Evolutionary conservation across 805 yeast genomes (phyloP).

Genomic region (Spathaspora gorwiae): DNA sequence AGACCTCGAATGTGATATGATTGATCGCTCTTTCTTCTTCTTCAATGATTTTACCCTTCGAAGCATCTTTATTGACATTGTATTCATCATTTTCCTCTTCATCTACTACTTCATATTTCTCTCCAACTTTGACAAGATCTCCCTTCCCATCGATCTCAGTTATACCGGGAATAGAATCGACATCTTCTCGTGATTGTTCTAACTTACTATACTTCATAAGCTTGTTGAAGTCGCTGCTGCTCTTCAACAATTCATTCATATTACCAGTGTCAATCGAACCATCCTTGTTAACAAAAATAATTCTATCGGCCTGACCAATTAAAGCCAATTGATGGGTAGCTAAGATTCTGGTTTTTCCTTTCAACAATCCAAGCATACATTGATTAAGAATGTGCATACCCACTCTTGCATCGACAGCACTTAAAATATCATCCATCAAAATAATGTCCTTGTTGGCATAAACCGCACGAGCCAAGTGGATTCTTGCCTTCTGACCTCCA

Average conservation of each 20-base stretch:
- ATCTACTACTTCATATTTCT: slow-evolving; percentile 14
- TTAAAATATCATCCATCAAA: slow-evolving; percentile 71
- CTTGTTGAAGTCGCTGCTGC: slow-evolving; percentile 30
- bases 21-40: slow-evolving; percentile 58
- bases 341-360: slow-evolving; percentile 59
- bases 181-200: neutral
- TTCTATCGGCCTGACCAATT: slow-evolving; percentile 62
- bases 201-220: slow-evolving; percentile 34
- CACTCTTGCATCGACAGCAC: slow-evolving; percentile 85
- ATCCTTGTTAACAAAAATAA: slow-evolving; percentile 65
- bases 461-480: slow-evolving; percentile 74
- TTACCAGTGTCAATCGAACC: slow-evolving; percentile 61
- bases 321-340: slow-evolving; percentile 83
- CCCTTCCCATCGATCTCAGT: slow-evolving; percentile 7
- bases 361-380: slow-evolving; percentile 59
- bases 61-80: slow-evolving; percentile 7
- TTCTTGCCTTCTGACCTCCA: slow-evolving; percentile 88
- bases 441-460: slow-evolving; percentile 65
- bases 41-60: slow-evolving; percentile 17
- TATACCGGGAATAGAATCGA: neutral
- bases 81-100: slow-evolving; percentile 11
- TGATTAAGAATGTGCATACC: slow-evolving; percentile 73
- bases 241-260: slow-evolving; percentile 44
- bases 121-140: slow-evolving; percentile 7
- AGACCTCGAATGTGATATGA: slow-evolving; percentile 30